Evolutionary conservation across 805 yeast genomes (phyloP), one percentile per base, ranked within the genome.

Genomic region (Schwanniomyces vanrijiae): DNA sequence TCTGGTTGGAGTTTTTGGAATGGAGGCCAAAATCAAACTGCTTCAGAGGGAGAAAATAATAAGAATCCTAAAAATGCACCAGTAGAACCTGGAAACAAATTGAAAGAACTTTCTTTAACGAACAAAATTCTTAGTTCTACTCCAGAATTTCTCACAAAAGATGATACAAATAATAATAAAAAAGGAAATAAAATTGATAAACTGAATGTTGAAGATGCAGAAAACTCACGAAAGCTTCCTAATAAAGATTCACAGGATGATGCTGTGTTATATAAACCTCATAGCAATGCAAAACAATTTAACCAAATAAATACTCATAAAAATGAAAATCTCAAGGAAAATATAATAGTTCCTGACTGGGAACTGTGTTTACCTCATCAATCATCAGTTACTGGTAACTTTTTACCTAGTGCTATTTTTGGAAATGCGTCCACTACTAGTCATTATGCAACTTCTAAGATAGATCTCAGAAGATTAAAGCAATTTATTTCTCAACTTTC

Each of bases 251-350:
- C 42, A 14, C 38, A 47, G 37, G 76, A 71, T 43, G 78, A 73
- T 51, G 78, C 78, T 0, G 77, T 73, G 3, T 61, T 73, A 46
- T 73, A 72, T 54, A 71, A 71, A 49, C 73, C 77, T 5, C 78
- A 73, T 46, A 64, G 66, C 43, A 64, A 69, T 42, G 61, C 76
- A 5, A 55, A 62, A 26, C 71, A 73, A 47, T 73, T 73, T 58
- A 62, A 58, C 46, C 64, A 70, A 48, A 71, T 73, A 50, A 70
- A 73, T 51, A 73, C 76, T 6, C 78, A 71, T 55, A 71, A 68
- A 49, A 73, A 72, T 55, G 77, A 73, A 50, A 71, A 73, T 56
- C 53, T 73, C 34, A 52, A 50, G 33, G 75, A 69, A 42, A 73
- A 73, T 51, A 52, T 64, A 9, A 68, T 73, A 43, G 77, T 73